Base-by-base conservation (phyloP, 768 basidiomycete species). In the Neoboletus brunneissimus region DNA sequence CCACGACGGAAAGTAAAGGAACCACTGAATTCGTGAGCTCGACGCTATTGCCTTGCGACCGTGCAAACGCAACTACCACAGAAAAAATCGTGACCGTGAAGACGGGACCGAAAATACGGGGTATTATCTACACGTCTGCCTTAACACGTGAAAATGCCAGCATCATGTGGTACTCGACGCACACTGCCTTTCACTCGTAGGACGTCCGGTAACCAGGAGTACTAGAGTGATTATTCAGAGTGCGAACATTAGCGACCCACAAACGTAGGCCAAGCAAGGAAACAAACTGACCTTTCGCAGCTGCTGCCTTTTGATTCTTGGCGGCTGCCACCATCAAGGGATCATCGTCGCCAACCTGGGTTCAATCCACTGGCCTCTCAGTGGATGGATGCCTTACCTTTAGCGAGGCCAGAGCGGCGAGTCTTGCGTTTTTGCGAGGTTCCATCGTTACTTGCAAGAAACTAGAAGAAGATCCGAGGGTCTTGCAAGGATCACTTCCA, bases 141-240 rank as follows among this genome's bases (percentile, higher is more conserved):
- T 34, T 67, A 55, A 40, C 34, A 35, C 45, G n/a, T 38, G 50
- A 37, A 48, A 41, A 35, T 43, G 25, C 22, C 48, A 41, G 47
- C 18, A 45, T 23, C 23, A 18, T n/a, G 50, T 45, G 29, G 23
- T 42, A 37, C 11, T 62, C 15, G 18, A 76, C 86, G 63, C 69
- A 92, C 89, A 60, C 88, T 91, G 62, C 90, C 89, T 77, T 92
- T 85, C 59, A 94, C 53, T 40, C 92, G 83, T 43, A 94, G 76
- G 20, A 94, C 89, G 71, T 94, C 93, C 2, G 92, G 90, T 13
- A 94, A 76, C 92, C 93, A 95, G 16, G 89, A 90, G 68, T 91
- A 92, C 89, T 91, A 55, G 20, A 51, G 52, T 50, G 45, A 38
- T 55, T 22, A 46, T 48, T 45, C 13, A 53, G 31, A 16, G n/a